Evolutionary conservation across 345 rosid species (phyloP).

Genomic region (Euphorbia peplus): DNA sequence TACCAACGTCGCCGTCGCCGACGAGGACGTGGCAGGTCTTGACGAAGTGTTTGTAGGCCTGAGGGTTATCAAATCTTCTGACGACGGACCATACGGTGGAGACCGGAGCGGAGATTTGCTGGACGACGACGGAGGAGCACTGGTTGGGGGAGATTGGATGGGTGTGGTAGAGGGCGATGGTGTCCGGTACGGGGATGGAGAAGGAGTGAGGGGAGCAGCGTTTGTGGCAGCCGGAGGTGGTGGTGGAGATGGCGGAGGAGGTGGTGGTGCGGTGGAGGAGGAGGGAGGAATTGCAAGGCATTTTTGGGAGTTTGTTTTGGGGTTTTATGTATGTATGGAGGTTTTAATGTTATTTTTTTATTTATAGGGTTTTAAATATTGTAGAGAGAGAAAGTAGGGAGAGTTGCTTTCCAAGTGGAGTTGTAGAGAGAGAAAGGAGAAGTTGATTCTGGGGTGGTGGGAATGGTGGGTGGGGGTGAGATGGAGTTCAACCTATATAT

Average conservation of each 20-base stretch:
- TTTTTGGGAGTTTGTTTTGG: slow-evolving; percentile 25
- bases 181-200: slow-evolving; percentile 21
- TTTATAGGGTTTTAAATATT: no score
- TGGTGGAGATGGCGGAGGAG: slow-evolving; percentile 4
- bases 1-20: slow-evolving; percentile 31
- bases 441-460: no score
- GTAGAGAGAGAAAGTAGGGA: no score
- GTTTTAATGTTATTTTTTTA: no score
- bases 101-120: slow-evolving; percentile 34
- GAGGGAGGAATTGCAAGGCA: slow-evolving; percentile 29
- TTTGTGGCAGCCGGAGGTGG: slow-evolving; percentile 14
- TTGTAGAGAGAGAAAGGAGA: no score
- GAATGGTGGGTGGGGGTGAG: no score
- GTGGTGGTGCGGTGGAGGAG: slow-evolving; percentile 26
- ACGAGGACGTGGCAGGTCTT: slow-evolving; percentile 34
- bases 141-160: slow-evolving; percentile 30
- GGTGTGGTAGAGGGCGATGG: slow-evolving; percentile 23
- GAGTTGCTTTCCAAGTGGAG: no score
- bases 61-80: slow-evolving; percentile 35
- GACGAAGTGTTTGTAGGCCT: slow-evolving; percentile 33
- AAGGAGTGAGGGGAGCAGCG: slow-evolving; percentile 29
- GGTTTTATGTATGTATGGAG: no score
- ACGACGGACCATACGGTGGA: slow-evolving; percentile 36
- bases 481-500: no score
- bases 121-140: slow-evolving; percentile 32